Conservation (phyloP, 1,284 basidiomycete species). For the Athelia psychrophila region DNA sequence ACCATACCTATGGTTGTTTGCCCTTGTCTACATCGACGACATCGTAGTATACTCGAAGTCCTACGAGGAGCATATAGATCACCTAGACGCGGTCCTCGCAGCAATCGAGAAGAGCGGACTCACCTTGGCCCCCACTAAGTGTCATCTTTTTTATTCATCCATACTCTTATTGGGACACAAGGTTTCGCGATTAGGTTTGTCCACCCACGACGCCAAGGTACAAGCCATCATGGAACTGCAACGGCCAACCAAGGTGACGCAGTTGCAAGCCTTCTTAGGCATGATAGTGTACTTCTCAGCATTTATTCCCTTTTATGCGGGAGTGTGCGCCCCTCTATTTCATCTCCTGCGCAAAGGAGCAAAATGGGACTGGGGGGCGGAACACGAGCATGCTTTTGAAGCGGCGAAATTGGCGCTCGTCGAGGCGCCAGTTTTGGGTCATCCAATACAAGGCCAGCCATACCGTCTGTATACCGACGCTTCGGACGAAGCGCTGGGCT, state of each 20-base stretch:
- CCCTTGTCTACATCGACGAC: slow-evolving; percentile 35
- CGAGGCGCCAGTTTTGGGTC: slow-evolving; percentile 25
- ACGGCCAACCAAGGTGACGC: slow-evolving; percentile 16
- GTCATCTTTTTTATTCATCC: slow-evolving; percentile 29
- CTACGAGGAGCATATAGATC: slow-evolving; percentile 30
- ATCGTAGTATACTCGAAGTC: slow-evolving; percentile 33
- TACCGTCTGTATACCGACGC: slow-evolving; percentile 38
- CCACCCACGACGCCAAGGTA: slow-evolving; percentile 26
- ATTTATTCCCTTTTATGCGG: slow-evolving; percentile 27
- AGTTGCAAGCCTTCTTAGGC: slow-evolving; percentile 28
- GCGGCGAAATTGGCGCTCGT: slow-evolving; percentile 21
- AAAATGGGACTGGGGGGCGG: slow-evolving; percentile 24
- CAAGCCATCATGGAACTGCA: slow-evolving; percentile 19
- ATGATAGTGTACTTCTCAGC: slow-evolving; percentile 29
- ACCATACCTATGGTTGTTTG: slow-evolving; percentile 35
- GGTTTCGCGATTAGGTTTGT: slow-evolving; percentile 26
- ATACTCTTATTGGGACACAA: slow-evolving; percentile 33
- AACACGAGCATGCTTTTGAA: slow-evolving; percentile 22
- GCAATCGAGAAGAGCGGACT: slow-evolving; percentile 25
- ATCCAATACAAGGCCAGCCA: slow-evolving; percentile 24
- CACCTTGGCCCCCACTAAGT: slow-evolving; percentile 33
- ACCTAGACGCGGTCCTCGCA: slow-evolving; percentile 26
- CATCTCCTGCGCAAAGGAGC: slow-evolving; percentile 16
- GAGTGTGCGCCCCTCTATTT: slow-evolving; percentile 24
- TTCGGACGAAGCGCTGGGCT: slow-evolving; percentile 29